Conservation (phyloP, 148 eudicot genomes). For the Suaeda aralocaspica region DNA sequence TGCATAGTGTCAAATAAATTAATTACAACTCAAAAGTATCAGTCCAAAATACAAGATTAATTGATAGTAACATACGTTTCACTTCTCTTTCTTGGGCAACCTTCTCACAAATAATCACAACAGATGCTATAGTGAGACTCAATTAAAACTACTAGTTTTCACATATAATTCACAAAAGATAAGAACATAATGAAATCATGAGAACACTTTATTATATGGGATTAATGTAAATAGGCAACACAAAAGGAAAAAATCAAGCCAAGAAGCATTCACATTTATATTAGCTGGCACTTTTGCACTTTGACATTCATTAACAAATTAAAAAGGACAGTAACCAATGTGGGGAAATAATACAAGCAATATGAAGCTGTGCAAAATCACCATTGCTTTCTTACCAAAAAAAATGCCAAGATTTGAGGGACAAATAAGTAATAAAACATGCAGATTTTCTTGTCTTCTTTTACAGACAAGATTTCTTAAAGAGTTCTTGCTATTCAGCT, state of each 20-base stretch:
- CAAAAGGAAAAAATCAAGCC: constrained; percentile 23
- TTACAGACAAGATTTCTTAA: constrained; percentile 12
- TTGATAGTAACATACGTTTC: no score
- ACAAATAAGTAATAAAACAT: neutral
- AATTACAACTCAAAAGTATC: no score
- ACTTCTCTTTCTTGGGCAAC: no score
- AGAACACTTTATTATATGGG: constrained; percentile 5
- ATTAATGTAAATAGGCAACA: neutral
- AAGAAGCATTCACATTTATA: neutral
- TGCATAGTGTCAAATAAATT: no score
- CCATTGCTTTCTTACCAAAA: constrained; percentile 19
- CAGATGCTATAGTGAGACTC: no score
- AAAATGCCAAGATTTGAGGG: neutral
- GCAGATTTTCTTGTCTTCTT: neutral
- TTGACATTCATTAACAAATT: constrained; percentile 2
- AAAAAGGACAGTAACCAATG: constrained; percentile 12
- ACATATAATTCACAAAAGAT: neutral
- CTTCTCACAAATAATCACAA: no score
- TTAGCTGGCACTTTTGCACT: constrained; percentile 17
- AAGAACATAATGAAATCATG: constrained; percentile 14
- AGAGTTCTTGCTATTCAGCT: neutral
- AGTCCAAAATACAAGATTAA: no score
- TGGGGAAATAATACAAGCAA: neutral
- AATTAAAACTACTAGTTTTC: no score
- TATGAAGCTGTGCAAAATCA: constrained; percentile 12